Evolutionary conservation across 495 filamentous ascomycete species (phyloP).

Genomic region (Xylaria castorea): DNA sequence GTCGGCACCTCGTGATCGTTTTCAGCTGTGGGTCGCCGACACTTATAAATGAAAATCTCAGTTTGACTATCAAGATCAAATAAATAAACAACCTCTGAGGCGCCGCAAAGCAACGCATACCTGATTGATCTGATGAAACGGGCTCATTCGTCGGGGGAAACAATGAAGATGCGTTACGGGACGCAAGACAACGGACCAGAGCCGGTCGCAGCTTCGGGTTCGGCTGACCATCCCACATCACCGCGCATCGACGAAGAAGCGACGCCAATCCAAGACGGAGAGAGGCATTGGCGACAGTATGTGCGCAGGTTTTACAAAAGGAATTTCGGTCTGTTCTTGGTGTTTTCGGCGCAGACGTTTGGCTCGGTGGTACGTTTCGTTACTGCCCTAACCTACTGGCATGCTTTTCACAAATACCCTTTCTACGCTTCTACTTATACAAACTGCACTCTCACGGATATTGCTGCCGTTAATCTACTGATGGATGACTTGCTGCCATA

Average conservation of each 20-base stretch:
- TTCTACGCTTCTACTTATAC: neutral
- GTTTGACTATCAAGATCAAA: neutral
- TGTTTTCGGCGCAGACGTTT: constrained; percentile 76
- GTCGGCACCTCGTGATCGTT: constrained; percentile 5
- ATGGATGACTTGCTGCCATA: constrained; percentile 7
- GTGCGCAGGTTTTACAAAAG: constrained; percentile 33
- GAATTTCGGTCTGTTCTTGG: constrained; percentile 73
- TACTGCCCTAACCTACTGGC: neutral
- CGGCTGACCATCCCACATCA: neutral
- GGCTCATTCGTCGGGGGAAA: neutral
- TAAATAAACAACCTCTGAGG: neutral
- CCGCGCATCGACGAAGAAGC: neutral
- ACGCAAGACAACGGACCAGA: neutral
- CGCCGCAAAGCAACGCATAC: neutral
- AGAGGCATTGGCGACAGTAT: neutral
- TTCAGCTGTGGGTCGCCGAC: constrained; percentile 7
- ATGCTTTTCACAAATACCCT: neutral
- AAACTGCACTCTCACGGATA: neutral
- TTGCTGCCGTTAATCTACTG: neutral
- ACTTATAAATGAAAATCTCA: neutral
- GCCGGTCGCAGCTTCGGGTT: constrained; percentile 7
- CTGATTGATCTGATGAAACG: neutral
- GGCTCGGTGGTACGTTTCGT: constrained; percentile 57
- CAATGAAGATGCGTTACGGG: constrained; percentile 3
- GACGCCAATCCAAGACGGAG: neutral